A percentile compares a stretch with the other conserved stretches of the same genome.
Conservation (phyloP, 2,329 filamentous ascomycete species). For the Biscogniauxia marginata region DNA sequence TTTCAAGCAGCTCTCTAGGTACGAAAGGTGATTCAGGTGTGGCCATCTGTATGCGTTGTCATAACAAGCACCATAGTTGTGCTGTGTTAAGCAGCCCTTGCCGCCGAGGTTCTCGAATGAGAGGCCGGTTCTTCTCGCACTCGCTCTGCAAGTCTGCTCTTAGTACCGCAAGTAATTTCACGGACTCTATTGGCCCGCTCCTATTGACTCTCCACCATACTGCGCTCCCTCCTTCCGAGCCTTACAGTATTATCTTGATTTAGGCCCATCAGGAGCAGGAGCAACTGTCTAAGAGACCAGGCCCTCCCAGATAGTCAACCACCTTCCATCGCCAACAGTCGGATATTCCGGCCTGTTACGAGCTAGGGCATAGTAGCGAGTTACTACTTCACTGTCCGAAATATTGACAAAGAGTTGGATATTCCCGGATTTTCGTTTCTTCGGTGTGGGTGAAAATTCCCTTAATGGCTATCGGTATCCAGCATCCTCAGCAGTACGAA, state of each 20-base stretch:
- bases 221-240: slow-evolving; percentile 18
- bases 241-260: slow-evolving; percentile 24
- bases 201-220: slow-evolving; percentile 26
- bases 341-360: slow-evolving; percentile 7
- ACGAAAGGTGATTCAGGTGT: slow-evolving; percentile 22
- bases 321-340: slow-evolving; percentile 8
- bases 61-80: slow-evolving; percentile 21
- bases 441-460: slow-evolving; percentile 3
- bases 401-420: slow-evolving; percentile 7
- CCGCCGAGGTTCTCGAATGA: slow-evolving; percentile 25
- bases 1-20: slow-evolving; percentile 20
- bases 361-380: slow-evolving; percentile 14
- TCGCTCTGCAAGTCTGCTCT: slow-evolving; percentile 26
- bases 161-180: slow-evolving; percentile 20
- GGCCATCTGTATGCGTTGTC: slow-evolving; percentile 23
- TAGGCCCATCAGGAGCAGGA: slow-evolving; percentile 16
- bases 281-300: slow-evolving; percentile 6
- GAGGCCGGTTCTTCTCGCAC: slow-evolving; percentile 22
- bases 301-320: slow-evolving; percentile 7
- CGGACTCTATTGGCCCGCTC: slow-evolving; percentile 29
- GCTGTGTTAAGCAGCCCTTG: slow-evolving; percentile 24
- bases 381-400: slow-evolving; percentile 3
- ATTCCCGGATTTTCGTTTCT: slow-evolving; percentile 8
- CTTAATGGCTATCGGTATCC: slow-evolving; percentile 38
- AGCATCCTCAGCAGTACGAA: slow-evolving; percentile 32